Base-by-base conservation (phyloP, 306 rosid genomes). In the Rosa lucieae region DNA sequence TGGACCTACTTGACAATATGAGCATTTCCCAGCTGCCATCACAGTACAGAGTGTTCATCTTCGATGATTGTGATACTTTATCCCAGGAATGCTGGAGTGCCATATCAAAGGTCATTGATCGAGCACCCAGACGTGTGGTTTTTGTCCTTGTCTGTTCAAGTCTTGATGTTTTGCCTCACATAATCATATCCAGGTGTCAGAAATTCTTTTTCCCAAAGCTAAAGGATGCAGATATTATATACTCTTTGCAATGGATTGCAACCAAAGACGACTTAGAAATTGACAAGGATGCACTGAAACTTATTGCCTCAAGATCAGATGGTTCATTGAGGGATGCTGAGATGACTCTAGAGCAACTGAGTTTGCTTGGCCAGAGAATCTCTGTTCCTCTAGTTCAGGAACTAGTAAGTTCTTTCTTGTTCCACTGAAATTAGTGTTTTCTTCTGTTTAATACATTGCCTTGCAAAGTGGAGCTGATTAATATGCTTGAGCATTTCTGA, bases 281-380 rank as follows among this genome's bases (percentile, higher is more conserved):
- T 84, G 99, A 96, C 79, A 86, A 84, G 88, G 99, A 93, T 87
- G 99, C 99, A 74, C 76, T 93, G 78, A 96, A 93, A 84, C 98
- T 96, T 79, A 96, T 96, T 56, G 96, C 97, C 51, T 93, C 99
- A 77, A 90, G 96, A 81, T 96, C 99, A 2, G 98, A 93, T 65
- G 99, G 99, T 70, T 96, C 99, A 29, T 81, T 96, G 84, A 90
- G 98, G 84, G 99, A 96, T 84, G 98, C 98, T 55, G 99, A 96
- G 85, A 96, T 96, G 99, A 96, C 97, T 76, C 93, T 96, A 74
- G 99, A 96, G 80, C 99, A 96, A 75, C 91, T 96, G 77, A 96
- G 98, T 77, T 91, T 96, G 86, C 99, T 96, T 79, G 98, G 99
- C 68, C 98, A 90, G 85, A 83, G 86, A 88, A 93, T 96, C 56